phyloP scores from a whole-genome alignment of 257 asterid species.

The Solanum tarijense region DNA sequence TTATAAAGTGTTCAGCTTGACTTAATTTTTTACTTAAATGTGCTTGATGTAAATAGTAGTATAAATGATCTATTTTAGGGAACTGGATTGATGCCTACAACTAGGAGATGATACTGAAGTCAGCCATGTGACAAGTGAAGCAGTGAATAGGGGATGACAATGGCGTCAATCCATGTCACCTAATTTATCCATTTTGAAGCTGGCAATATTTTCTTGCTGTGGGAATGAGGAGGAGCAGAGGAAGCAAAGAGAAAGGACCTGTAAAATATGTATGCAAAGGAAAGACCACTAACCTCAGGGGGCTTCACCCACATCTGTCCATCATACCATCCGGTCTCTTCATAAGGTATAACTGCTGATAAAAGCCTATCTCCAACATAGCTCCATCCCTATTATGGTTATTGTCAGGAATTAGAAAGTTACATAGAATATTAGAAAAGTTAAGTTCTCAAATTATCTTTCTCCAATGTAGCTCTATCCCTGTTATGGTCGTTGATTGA shows the following conservation, averaged over 20 bases:
- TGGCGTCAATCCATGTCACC: background rate
- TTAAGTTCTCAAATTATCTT: background rate
- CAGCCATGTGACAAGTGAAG: background rate
- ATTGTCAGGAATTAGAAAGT: background rate
- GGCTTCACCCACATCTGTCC: constrained; percentile 98
- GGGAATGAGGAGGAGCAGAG: background rate
- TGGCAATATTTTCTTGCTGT: background rate
- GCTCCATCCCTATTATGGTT: constrained; percentile 62
- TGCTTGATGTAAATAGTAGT: background rate
- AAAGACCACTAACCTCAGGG: constrained; percentile 54
- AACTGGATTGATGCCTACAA: background rate
- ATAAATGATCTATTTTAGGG: background rate
- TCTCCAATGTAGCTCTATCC: background rate
- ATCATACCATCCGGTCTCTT: constrained; percentile 91
- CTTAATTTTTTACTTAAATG: background rate
- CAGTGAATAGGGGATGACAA: background rate
- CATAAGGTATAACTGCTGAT: constrained; percentile 81
- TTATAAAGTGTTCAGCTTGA: background rate
- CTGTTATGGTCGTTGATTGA: background rate
- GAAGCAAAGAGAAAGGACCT: background rate
- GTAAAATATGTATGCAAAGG: background rate
- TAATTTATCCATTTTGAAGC: background rate
- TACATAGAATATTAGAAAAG: background rate
- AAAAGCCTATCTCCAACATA: constrained; percentile 84
- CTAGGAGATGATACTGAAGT: background rate